A percentile compares a stretch with the other conserved stretches of the same genome.
These are phyloP conservation scores for Rhodotorula graminis DNA, from an alignment of 768 basidiomycete genomes.

Conservation along the genomic window DNA sequence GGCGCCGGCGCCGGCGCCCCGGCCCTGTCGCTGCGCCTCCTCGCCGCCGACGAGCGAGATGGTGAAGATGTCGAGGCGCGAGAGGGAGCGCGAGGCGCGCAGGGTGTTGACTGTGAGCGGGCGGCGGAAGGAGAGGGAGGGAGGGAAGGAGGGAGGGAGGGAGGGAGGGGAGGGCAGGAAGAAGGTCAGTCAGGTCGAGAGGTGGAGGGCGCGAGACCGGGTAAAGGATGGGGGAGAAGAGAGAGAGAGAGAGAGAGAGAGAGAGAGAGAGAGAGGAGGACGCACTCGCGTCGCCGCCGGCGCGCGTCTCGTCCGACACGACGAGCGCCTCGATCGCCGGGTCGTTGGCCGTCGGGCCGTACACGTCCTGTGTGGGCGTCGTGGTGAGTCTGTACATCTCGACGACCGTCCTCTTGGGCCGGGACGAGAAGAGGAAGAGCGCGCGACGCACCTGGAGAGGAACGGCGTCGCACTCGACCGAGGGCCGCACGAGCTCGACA, in stretches of 20 bases:
- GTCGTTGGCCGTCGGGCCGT: slow-evolving; percentile 84
- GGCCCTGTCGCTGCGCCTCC: neutral
- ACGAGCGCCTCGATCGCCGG: slow-evolving; percentile 85
- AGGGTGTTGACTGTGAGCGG: slow-evolving; percentile 58
- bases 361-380: slow-evolving; percentile 61
- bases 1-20: slow-evolving; percentile 48
- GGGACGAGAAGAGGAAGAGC: neutral
- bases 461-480: slow-evolving; percentile 62
- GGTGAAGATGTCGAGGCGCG: slow-evolving; percentile 62
- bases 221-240: no score
- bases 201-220: no score
- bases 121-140: neutral
- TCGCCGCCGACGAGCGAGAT: slow-evolving; percentile 84
- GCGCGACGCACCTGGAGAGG: slow-evolving; percentile 55
- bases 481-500: slow-evolving; percentile 64
- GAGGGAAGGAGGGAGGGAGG: neutral
- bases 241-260: neutral
- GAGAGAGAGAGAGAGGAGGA: slow-evolving; percentile 26
- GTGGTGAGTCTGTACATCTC: no score
- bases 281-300: slow-evolving; percentile 70
- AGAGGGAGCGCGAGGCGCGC: slow-evolving; percentile 57
- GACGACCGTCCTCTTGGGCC: no score
- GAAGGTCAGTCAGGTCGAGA: no score
- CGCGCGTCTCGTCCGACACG: slow-evolving; percentile 79
- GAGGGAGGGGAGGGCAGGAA: no score